Evolutionary conservation across 805 yeast species (phyloP).

Genomic region (Kluyveromyces starmeri): DNA sequence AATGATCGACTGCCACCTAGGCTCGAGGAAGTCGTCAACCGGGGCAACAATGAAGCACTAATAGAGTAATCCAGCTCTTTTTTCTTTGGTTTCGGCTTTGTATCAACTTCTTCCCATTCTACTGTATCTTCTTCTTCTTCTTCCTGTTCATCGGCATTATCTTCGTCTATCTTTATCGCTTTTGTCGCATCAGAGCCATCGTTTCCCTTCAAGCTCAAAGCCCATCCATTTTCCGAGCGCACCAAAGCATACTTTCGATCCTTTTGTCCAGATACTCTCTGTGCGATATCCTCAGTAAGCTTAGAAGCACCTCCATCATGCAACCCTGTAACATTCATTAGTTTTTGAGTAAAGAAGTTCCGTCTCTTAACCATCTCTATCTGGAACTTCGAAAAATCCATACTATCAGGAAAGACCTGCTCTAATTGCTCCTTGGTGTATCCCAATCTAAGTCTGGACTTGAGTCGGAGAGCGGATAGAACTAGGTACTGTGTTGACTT

Average conservation of each 20-base stretch:
- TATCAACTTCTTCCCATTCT: slow-evolving; percentile 67
- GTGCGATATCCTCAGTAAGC: slow-evolving; percentile 25
- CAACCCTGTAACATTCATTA: slow-evolving; percentile 79
- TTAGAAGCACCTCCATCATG: slow-evolving; percentile 39
- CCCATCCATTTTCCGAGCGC: slow-evolving; percentile 77
- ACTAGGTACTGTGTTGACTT: slow-evolving; percentile 81
- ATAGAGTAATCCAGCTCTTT: slow-evolving; percentile 31
- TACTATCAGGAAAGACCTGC: slow-evolving; percentile 67
- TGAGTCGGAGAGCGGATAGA: slow-evolving; percentile 67
- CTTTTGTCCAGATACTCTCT: slow-evolving; percentile 74
- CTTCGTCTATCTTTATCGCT: slow-evolving; percentile 45
- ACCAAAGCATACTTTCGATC: slow-evolving; percentile 67
- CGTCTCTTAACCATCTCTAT: slow-evolving; percentile 87
- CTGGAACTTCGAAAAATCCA: slow-evolving; percentile 90
- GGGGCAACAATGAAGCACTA: slow-evolving; percentile 34
- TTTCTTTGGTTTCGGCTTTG: slow-evolving; percentile 22
- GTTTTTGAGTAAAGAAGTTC: slow-evolving; percentile 77
- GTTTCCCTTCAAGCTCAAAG: slow-evolving; percentile 48
- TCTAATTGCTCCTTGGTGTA: slow-evolving; percentile 84
- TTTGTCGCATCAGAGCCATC: slow-evolving; percentile 34
- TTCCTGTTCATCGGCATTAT: too few relatives aligned
- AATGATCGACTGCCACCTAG: slow-evolving; percentile 24
- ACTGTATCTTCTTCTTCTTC: slow-evolving; percentile 33
- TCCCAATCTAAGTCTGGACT: slow-evolving; percentile 92
- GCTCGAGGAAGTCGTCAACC: slow-evolving; percentile 11